A percentile compares a stretch with the other conserved stretches of the same genome.
These are phyloP conservation scores for Lagenaria siceraria DNA, from an alignment of 306 rosid genomes.

Conservation along the genomic window DNA sequence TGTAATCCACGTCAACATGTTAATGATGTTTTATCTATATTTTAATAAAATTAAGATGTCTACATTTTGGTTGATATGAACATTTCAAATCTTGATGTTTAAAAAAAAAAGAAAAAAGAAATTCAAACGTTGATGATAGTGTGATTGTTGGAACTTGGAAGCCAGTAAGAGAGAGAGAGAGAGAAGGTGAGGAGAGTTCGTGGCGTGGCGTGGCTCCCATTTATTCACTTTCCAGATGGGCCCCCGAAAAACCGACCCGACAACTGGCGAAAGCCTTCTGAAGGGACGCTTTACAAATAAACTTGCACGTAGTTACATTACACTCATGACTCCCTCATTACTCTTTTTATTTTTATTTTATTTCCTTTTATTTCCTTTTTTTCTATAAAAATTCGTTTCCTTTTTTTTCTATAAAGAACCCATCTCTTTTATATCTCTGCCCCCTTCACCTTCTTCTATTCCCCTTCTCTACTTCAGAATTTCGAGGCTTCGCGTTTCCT, in stretches of 20 bases:
- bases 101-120: too few species aligned
- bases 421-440: neutral
- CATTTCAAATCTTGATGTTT: too few species aligned
- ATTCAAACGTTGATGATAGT: too few species aligned
- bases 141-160: neutral
- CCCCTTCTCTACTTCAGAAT: neutral
- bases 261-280: conserved; percentile 2
- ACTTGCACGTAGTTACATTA: neutral
- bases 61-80: too few species aligned
- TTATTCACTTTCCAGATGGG: neutral
- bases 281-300: conserved; percentile 5
- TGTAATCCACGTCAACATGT: too few species aligned
- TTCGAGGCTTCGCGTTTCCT: neutral
- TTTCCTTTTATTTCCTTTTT: neutral
- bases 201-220: neutral
- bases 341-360: too few species aligned
- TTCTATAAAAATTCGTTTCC: neutral
- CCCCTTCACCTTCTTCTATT: neutral
- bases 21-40: too few species aligned
- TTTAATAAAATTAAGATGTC: too few species aligned
- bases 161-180: neutral
- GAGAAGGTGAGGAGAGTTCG: neutral
- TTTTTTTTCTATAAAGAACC: neutral
- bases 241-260: neutral
- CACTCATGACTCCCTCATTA: neutral